phyloP scores from a whole-genome alignment of 192 early-diverging fungal species.

The Lobulomyces angularis region DNA sequence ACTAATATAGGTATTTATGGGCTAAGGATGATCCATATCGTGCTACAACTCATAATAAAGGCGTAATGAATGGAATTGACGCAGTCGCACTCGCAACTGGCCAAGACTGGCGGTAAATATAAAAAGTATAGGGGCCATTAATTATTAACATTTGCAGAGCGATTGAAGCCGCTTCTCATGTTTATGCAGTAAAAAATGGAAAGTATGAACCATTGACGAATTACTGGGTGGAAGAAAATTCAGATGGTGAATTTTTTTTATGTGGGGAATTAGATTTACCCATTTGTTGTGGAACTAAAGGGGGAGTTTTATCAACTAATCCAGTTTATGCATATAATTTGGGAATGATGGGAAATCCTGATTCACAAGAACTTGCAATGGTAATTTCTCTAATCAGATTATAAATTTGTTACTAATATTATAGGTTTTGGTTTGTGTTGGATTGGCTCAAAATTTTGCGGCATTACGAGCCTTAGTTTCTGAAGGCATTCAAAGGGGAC shows the following conservation, averaged over 20 bases:
- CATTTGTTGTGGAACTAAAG: conserved; percentile 60
- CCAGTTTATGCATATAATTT: conserved; percentile 55
- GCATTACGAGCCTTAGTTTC: conserved; percentile 56
- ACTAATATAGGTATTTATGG: too few species aligned
- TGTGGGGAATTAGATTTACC: conserved; percentile 58
- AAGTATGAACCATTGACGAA: conserved; percentile 54
- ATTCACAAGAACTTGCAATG: conserved; percentile 48
- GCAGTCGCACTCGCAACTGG: conserved; percentile 63
- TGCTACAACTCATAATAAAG: conserved; percentile 67
- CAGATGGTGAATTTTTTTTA: conserved; percentile 28
- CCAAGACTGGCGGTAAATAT: conserved; percentile 73
- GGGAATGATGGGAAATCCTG: conserved; percentile 50
- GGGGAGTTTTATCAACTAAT: conserved; percentile 61
- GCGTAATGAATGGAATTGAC: conserved; percentile 73
- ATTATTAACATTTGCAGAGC: too few species aligned
- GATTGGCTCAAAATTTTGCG: conserved; percentile 71
- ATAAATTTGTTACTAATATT: background rate
- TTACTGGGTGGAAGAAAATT: conserved; percentile 58
- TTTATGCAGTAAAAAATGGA: too few species aligned
- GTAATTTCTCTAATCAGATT: conserved; percentile 9
- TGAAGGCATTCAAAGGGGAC: conserved; percentile 64
- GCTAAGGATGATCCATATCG: conserved; percentile 57
- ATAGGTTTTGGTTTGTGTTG: conserved; percentile 50
- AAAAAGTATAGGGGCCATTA: too few species aligned
- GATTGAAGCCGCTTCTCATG: conserved; percentile 58